Percentiles rank a stretch among this genome's conserved stretches.
Evolutionary conservation across 441 rosid species (phyloP).

Genomic region (Euphorbia schlechtendalii): DNA sequence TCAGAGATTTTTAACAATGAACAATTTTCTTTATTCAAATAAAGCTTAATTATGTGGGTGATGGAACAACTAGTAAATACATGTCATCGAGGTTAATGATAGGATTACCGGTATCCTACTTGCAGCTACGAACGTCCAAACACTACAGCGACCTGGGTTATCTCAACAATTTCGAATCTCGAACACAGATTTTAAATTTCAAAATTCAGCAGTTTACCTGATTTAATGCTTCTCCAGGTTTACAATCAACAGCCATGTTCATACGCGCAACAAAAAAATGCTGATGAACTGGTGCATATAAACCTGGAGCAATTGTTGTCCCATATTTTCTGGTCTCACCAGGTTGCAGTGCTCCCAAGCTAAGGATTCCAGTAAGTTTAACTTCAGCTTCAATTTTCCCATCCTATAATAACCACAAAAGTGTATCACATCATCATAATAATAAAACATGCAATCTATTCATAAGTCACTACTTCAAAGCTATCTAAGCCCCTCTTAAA

Average conservation of each 20-base stretch:
- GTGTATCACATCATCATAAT: conserved; percentile 15
- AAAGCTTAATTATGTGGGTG: not conserved
- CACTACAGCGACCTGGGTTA: not conserved
- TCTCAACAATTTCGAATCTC: not conserved
- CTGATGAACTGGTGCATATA: conserved; percentile 88
- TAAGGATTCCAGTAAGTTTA: conserved; percentile 78
- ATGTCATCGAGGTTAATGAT: too few species aligned
- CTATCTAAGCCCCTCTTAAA: not conserved
- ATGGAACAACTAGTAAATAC: too few species aligned
- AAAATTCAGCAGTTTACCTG: conserved; percentile 41
- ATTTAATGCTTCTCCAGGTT: conserved; percentile 73
- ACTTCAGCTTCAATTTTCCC: conserved; percentile 91
- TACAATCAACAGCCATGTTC: conserved; percentile 87
- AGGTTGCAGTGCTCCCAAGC: conserved; percentile 79
- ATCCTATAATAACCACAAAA: conserved; percentile 39
- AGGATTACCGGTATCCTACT: too few species aligned
- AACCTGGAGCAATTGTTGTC: conserved; percentile 75
- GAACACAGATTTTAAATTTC: not conserved
- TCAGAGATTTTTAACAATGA: not conserved
- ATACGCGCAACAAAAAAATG: conserved; percentile 86
- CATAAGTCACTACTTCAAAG: not conserved
- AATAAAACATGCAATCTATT: not conserved
- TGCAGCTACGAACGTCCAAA: not conserved
- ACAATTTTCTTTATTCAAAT: not conserved
- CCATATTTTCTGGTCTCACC: conserved; percentile 83